A percentile compares a stretch with the other conserved stretches of the same genome.
Conservation (phyloP, 192 early-diverging fungal genomes). For the Coemansia sp. region DNA sequence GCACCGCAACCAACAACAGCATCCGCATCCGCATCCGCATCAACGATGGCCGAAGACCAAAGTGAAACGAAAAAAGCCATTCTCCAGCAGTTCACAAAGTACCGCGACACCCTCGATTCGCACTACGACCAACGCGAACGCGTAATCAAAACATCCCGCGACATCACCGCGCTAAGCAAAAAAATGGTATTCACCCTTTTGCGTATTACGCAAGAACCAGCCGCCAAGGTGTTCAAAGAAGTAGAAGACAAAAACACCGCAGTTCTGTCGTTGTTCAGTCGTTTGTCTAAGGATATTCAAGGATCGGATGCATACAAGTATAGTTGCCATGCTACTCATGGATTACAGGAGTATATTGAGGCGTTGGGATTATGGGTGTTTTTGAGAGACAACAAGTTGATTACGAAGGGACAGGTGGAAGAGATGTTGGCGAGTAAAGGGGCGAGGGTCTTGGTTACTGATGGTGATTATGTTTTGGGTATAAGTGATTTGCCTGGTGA, state of each 20-base stretch:
- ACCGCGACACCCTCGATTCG: slow-evolving; percentile 36
- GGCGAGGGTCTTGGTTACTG: slow-evolving; percentile 18
- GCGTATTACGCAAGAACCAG: slow-evolving; percentile 41
- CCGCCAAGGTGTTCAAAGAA: slow-evolving; percentile 35
- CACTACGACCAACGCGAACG: slow-evolving; percentile 59
- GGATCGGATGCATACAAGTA: slow-evolving; percentile 47
- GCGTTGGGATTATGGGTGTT: slow-evolving; percentile 52
- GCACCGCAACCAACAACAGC: background rate
- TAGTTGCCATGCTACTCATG: slow-evolving; percentile 36
- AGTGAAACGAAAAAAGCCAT: background rate
- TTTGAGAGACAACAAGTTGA: slow-evolving; percentile 26
- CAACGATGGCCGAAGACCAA: too few relatives aligned
- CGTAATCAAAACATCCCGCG: slow-evolving; percentile 54
- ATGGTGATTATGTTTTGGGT: slow-evolving; percentile 59
- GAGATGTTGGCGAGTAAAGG: slow-evolving; percentile 11
- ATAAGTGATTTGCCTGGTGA: slow-evolving; percentile 62
- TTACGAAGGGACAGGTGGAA: slow-evolving; percentile 40
- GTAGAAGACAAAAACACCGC: slow-evolving; percentile 33
- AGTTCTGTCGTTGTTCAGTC: slow-evolving; percentile 33
- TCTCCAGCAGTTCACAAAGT: background rate
- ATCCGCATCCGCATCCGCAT: too few relatives aligned
- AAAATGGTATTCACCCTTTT: slow-evolving; percentile 55
- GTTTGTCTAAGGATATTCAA: slow-evolving; percentile 37
- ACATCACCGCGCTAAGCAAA: slow-evolving; percentile 55
- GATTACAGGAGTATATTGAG: slow-evolving; percentile 56